Evolutionary conservation across 139 green algal genomes (phyloP), one percentile per base, ranked within the genome.

Genomic region (Chlamydomonas asymmetrica): DNA sequence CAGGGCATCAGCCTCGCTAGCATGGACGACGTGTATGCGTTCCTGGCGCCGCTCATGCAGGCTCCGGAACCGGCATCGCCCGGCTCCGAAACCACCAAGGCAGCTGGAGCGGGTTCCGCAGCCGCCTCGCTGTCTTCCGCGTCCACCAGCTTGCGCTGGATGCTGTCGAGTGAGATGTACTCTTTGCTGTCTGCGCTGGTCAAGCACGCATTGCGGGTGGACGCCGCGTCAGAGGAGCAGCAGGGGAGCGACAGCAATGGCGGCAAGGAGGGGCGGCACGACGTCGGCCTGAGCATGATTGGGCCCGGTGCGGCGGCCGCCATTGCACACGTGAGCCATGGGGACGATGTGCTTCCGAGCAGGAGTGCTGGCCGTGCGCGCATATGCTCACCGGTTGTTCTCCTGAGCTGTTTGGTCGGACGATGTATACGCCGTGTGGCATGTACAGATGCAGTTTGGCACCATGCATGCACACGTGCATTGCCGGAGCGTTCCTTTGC

Each of bases 1-100:
- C 85, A 92, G 41, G 72, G 76, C 27, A 59, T 91, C n/a, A 49
- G 45, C 20, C 63, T 82, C 10, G 6, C 67, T 0, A 49, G 57
- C 32, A 41, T 89, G n/a, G 85, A 91, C 16, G 74, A 86, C 40
- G 60, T 84, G 45, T 91, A 84, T 75, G 59, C 74, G 27, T 71
- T 45, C 63, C 4, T 71, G 49, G 66, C 49, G 18, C 63, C 75
- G 10, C 62, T 78, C 38, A 71, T 84, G 38, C 71, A 54, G 35
- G 68, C 65, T 38, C 80, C 77, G 48, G 2, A 40, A 22, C 13
- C 70, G 43, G 13, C 32, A 48, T 39, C 20, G 8, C 31, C 29
- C 57, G 23, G 65, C 61, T 23, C 65, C 63, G 37, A 23, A 48
- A 41, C 45, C 35, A 27, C 13, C 35, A 31, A 31, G 2, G 41